Conservation (phyloP, 1,139 yeast genomes). For the Hanseniaspora sp. region DNA sequence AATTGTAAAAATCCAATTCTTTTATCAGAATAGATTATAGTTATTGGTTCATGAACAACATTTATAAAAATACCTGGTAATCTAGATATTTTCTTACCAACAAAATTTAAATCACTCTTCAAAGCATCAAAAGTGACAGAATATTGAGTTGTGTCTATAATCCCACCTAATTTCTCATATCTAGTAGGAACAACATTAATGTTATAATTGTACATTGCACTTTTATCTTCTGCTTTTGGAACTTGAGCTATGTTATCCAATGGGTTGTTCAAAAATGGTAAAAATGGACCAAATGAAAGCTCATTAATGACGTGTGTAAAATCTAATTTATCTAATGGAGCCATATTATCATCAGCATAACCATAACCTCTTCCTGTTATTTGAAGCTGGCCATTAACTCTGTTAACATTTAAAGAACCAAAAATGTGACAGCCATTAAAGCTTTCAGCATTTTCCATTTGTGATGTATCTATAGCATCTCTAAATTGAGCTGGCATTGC, state of each 20-base stretch:
- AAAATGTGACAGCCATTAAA: constrained; percentile 67
- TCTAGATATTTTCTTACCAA: constrained; percentile 22
- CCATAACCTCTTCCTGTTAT: constrained; percentile 70
- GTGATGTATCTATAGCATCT: constrained; percentile 25
- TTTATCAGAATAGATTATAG: constrained; percentile 54
- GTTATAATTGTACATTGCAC: constrained; percentile 49
- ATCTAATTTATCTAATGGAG: constrained; percentile 46
- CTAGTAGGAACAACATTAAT: constrained; percentile 76
- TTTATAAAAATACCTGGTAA: constrained; percentile 73
- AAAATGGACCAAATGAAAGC: constrained; percentile 82
- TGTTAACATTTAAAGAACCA: constrained; percentile 78
- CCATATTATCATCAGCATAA: constrained; percentile 36
- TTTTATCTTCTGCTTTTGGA: constrained; percentile 33
- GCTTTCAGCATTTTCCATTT: constrained; percentile 24
- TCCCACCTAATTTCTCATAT: constrained; percentile 59
- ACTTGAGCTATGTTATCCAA: constrained; percentile 61
- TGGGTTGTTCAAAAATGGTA: constrained; percentile 77
- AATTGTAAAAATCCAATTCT: constrained; percentile 71
- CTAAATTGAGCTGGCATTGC: constrained; percentile 55
- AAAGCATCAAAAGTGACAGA: constrained; percentile 35
- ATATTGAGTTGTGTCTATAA: constrained; percentile 74
- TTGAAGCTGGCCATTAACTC: constrained; percentile 75
- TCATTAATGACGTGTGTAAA: constrained; percentile 80
- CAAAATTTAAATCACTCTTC: constrained; percentile 38
- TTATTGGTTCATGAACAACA: constrained; percentile 82